Evolutionary conservation across 2,329 filamentous ascomycete species (phyloP).

Genomic region (Verticillium nubilum): DNA sequence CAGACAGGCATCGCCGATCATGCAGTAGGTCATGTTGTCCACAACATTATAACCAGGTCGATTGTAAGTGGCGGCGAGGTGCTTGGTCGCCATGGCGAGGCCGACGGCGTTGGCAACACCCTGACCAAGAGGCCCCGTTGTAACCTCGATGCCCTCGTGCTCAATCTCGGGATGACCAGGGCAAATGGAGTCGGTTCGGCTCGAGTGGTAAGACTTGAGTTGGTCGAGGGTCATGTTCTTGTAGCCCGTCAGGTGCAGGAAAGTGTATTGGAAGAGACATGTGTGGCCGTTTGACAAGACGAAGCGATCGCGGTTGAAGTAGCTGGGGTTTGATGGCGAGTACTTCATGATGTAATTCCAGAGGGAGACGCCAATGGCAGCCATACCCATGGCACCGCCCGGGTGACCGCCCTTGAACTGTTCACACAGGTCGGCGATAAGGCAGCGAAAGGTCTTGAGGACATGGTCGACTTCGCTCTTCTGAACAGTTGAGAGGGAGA

Average conservation of each 20-base stretch:
- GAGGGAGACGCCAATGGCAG: conserved; percentile 32
- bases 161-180: conserved; percentile 52
- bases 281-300: conserved; percentile 52
- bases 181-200: conserved; percentile 32
- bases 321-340: conserved; percentile 43
- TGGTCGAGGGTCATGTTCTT: conserved; percentile 46
- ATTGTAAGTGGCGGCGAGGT: conserved; percentile 46
- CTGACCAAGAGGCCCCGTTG: conserved; percentile 51
- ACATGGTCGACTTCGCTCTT: conserved; percentile 9
- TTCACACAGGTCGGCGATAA: conserved; percentile 42
- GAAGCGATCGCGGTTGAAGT: conserved; percentile 55
- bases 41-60: conserved; percentile 40
- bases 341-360: conserved; percentile 58
- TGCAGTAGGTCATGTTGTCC: conserved; percentile 45
- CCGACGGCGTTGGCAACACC: conserved; percentile 53
- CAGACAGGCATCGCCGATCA: conserved; percentile 49
- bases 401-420: conserved; percentile 55
- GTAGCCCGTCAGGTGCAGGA: conserved; percentile 45
- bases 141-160: conserved; percentile 49
- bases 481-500: conserved; percentile 5
- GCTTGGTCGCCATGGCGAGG: conserved; percentile 48
- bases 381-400: conserved; percentile 27
- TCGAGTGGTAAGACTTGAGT: conserved; percentile 38
- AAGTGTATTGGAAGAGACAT: conserved; percentile 44
- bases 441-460: background rate